Conservation (phyloP, 2,329 filamentous ascomycete genomes). For the Tympanopsis confertula region DNA sequence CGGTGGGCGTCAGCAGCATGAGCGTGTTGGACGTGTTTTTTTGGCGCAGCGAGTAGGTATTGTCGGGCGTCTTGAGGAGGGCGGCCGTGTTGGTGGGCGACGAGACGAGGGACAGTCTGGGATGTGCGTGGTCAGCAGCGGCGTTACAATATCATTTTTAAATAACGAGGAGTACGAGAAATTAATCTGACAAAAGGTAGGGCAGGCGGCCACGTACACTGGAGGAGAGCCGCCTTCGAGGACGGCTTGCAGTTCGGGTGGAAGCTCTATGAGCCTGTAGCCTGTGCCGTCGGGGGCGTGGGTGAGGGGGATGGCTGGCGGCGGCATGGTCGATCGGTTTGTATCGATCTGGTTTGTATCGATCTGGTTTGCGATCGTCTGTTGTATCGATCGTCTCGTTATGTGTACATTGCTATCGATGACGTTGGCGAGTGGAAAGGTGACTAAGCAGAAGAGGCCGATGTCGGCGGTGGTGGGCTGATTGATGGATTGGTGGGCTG, state of each 20-base stretch:
- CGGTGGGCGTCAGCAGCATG: constrained; percentile 34
- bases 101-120: constrained; percentile 34
- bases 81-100: constrained; percentile 39
- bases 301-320: constrained; percentile 33
- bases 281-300: constrained; percentile 33
- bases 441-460: no score
- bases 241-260: constrained; percentile 41
- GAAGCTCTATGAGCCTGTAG: constrained; percentile 52
- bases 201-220: no score
- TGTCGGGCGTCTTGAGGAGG: constrained; percentile 36
- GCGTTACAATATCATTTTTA: neutral
- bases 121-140: constrained; percentile 8
- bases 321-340: no score
- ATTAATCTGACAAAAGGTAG: no score
- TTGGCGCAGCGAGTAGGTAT: constrained; percentile 47
- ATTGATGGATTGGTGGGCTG: no score
- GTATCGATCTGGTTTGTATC: no score
- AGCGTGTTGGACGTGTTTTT: constrained; percentile 60
- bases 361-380: no score
- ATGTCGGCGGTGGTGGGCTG: no score
- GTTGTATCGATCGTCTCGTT: no score
- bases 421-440: no score
- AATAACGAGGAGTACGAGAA: no score
- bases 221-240: constrained; percentile 42
- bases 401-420: no score